phyloP scores from a whole-genome alignment of 805 yeast species.

The Saccharomycopsis sp. region DNA sequence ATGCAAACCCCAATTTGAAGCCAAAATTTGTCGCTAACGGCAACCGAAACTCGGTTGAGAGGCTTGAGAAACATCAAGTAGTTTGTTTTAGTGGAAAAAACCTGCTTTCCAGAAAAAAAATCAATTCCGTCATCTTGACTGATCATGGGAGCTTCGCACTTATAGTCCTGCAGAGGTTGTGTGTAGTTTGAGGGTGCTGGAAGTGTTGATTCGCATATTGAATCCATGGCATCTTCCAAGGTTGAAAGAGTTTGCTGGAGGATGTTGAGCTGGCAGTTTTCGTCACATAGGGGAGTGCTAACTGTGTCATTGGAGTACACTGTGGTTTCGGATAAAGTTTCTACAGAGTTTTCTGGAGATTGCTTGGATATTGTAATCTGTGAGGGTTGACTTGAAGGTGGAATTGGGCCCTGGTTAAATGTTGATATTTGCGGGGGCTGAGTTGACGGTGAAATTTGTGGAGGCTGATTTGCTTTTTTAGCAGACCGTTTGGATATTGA shows the following conservation, averaged over 20 bases:
- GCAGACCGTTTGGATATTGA: too few relatives aligned
- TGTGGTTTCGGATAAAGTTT: too few relatives aligned
- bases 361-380: too few relatives aligned
- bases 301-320: too few relatives aligned
- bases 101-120: not conserved
- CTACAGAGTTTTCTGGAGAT: too few relatives aligned
- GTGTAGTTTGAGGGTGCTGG: not conserved
- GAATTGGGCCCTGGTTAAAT: too few relatives aligned
- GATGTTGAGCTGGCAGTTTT: not conserved
- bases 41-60: not conserved
- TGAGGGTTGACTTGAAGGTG: too few relatives aligned
- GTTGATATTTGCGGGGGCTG: too few relatives aligned
- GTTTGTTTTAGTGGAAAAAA: conserved; percentile 1
- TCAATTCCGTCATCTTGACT: not conserved
- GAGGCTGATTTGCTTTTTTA: too few relatives aligned
- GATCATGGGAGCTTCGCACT: not conserved
- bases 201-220: not conserved
- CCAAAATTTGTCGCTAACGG: not conserved
- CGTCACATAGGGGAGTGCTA: too few relatives aligned
- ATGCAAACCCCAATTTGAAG: not conserved
- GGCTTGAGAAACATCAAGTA: conserved; percentile 8
- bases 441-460: too few relatives aligned
- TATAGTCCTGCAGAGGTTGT: not conserved
- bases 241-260: not conserved
- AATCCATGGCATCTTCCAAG: not conserved